Percentiles rank a stretch among this genome's conserved stretches.
phyloP scores from a whole-genome alignment of 1,284 basidiomycete genomes.

The Ustilago lituana region DNA sequence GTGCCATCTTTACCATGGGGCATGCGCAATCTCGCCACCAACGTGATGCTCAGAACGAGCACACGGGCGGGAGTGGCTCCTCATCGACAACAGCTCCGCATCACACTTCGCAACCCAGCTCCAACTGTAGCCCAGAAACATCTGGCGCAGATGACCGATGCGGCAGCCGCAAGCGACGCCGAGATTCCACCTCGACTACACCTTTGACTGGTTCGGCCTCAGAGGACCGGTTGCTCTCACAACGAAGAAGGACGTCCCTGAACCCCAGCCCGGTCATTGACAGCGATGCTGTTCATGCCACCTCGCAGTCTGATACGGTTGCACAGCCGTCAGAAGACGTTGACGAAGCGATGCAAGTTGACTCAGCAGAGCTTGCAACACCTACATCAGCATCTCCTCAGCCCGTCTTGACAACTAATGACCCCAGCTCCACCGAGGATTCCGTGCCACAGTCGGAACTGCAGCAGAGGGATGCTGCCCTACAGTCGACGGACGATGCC shows the following conservation, averaged over 20 bases:
- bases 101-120: too few species aligned
- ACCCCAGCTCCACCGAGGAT: background rate
- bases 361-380: conserved; percentile 1
- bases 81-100: conserved; percentile 1
- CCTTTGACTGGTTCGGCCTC: background rate
- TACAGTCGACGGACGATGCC: conserved; percentile 4
- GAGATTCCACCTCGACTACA: conserved; percentile 5
- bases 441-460: conserved; percentile 1
- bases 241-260: conserved; percentile 12
- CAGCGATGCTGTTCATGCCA: too few species aligned
- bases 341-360: conserved; percentile 16
- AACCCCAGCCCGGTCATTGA: background rate
- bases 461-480: conserved; percentile 12
- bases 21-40: conserved; percentile 32
- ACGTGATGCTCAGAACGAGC: conserved; percentile 9
- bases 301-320: too few species aligned
- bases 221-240: conserved; percentile 1
- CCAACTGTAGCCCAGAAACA: too few species aligned
- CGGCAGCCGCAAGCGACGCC: conserved; percentile 23
- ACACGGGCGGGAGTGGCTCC: background rate
- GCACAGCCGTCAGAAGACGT: too few species aligned
- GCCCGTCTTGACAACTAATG: background rate
- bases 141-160: too few species aligned
- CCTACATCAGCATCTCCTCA: background rate
- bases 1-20: conserved; percentile 18